Evolutionary conservation across 495 filamentous ascomycete species (phyloP), one percentile per base, ranked within the genome.

Genomic region (Xylaria bambusicola): DNA sequence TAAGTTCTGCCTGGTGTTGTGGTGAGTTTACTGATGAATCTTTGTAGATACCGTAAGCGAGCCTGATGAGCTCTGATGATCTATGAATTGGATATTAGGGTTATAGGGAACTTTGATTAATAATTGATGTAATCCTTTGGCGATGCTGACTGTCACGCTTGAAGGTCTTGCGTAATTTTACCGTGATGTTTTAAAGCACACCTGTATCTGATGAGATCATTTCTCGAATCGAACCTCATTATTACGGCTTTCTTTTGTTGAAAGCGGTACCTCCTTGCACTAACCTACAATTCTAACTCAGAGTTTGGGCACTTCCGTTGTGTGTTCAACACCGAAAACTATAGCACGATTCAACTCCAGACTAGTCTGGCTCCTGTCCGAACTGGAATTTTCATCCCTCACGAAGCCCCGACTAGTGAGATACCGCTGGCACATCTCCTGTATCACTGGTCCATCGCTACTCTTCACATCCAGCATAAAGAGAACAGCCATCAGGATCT

Each of bases 401-500:
- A 4, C 42, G 3, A 33, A 7, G 6, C 38, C 40, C 53, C 58
- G 68, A 33, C 66, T 67, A 4, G 26, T 58, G 60, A 75, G 18
- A 53, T 52, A 75, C n/a, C 72, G 38, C 26, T 38, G 29, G 31
- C 66, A 69, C 66, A 74, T 68, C 13, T 62, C 65, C 36, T 68
- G 58, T 9, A 66, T 55, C 51, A 69, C 70, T 8, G 21, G 36
- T 1, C 62, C 69, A 15, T 64, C 63, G 38, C 64, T 60, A 6
- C 52, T 53, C 12, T 15, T 56, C 41, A 56, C 65, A 58, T 77
- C 74, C 17, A 70, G 57, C n/a, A 70, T 12, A 40, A 65, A 68
- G 60, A 77, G 40, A 29, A 65, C 66, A 20, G 65, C 67, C 5
- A 76, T 71, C 56, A 75, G 13, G 20, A 76, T 49, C 63, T 76